A percentile compares a stretch with the other conserved stretches of the same genome.
phyloP scores from a whole-genome alignment of 1,284 basidiomycete genomes.

The Moesziomyces antarcticus region DNA sequence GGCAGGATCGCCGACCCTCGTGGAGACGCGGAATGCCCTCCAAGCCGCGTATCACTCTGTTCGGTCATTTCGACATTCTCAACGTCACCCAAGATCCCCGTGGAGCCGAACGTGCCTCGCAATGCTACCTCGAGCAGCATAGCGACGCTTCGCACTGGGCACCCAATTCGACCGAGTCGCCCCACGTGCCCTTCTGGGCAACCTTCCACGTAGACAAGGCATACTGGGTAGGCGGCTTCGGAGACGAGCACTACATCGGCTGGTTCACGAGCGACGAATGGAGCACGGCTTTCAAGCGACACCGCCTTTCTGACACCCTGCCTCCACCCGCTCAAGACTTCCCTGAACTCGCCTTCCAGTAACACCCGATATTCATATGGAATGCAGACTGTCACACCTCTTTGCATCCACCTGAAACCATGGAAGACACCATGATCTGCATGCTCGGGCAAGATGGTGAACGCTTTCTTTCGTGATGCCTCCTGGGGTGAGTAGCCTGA shows the following conservation, averaged over 20 bases:
- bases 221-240: constrained; percentile 65
- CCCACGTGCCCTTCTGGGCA: constrained; percentile 61
- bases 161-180: constrained; percentile 52
- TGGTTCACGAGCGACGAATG: constrained; percentile 51
- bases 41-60: constrained; percentile 60
- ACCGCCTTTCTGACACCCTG: neutral
- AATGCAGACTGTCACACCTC: too few species aligned
- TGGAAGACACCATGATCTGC: too few species aligned
- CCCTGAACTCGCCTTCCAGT: neutral
- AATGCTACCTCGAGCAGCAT: constrained; percentile 56
- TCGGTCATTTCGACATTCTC: constrained; percentile 55
- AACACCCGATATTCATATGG: neutral
- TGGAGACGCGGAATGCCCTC: constrained; percentile 65
- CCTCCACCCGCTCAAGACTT: neutral
- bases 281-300: constrained; percentile 22
- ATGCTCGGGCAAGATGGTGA: too few species aligned
- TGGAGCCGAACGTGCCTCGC: constrained; percentile 10
- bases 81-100: constrained; percentile 22
- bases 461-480: too few species aligned
- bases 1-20: constrained; percentile 52
- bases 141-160: constrained; percentile 60
- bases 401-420: too few species aligned
- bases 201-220: constrained; percentile 52
- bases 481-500: too few species aligned
- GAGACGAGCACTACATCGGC: constrained; percentile 66